Percentiles rank a stretch among this genome's conserved stretches.
Evolutionary conservation across 352 stramenopile genomes (phyloP).

Genomic region (Phytophthora cactorum): DNA sequence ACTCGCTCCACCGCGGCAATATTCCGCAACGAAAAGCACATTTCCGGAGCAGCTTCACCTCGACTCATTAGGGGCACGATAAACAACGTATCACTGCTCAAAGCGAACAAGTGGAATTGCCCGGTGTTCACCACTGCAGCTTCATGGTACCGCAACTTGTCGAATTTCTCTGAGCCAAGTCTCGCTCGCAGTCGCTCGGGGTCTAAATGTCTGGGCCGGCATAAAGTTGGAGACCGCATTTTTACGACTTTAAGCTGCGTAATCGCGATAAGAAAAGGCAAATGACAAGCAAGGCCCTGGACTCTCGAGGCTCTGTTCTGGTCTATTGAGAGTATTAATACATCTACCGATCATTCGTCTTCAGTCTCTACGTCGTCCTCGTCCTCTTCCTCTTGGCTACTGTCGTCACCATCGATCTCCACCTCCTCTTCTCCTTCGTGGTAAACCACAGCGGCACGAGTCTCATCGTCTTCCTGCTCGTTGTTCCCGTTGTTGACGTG

Average conservation of each 20-base stretch:
- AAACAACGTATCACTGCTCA: constrained; percentile 50
- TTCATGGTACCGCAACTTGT: constrained; percentile 60
- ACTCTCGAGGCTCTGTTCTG: constrained; percentile 35
- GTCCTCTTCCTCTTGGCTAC: constrained; percentile 56
- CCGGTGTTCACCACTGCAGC: constrained; percentile 49
- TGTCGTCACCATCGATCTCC: constrained; percentile 44
- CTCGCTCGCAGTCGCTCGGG: constrained; percentile 53
- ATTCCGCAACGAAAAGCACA: constrained; percentile 29
- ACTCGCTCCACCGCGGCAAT: constrained; percentile 46
- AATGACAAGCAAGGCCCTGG: constrained; percentile 30
- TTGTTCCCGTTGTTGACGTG: constrained; percentile 62
- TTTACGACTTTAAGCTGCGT: not conserved
- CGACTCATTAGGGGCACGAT: constrained; percentile 51
- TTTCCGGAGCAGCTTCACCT: constrained; percentile 21
- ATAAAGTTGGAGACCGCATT: constrained; percentile 56
- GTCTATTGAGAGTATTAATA: constrained; percentile 71
- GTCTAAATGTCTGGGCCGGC: constrained; percentile 59
- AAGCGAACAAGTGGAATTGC: constrained; percentile 57
- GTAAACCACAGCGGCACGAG: constrained; percentile 69
- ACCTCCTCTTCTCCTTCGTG: constrained; percentile 62
- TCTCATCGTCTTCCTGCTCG: constrained; percentile 49
- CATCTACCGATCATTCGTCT: constrained; percentile 46
- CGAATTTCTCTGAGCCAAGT: constrained; percentile 41
- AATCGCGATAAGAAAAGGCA: constrained; percentile 11
- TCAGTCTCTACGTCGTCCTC: constrained; percentile 47